Conservation (phyloP, 164 flowering plant genomes). For the Liriodendron chinense region DNA sequence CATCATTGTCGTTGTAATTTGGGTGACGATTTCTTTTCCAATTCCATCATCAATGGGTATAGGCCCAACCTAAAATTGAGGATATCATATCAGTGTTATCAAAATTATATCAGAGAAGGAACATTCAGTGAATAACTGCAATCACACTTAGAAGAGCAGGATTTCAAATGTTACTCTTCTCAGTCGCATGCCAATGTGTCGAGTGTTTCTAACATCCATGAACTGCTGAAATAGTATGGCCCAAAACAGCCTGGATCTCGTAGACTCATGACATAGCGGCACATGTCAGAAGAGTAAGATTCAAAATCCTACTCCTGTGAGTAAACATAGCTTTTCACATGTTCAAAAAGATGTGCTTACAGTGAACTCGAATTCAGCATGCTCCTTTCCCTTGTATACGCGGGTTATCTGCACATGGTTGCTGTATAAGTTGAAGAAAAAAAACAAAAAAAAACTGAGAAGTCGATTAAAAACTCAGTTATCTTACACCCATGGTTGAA, state of each 20-base stretch:
- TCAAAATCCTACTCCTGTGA: neutral
- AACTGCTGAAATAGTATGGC: neutral
- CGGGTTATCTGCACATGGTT: conserved; percentile 62
- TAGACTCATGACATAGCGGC: neutral
- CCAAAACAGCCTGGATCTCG: neutral
- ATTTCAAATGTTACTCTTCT: neutral
- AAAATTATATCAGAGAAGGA: neutral
- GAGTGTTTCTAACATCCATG: neutral
- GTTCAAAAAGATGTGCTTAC: conserved; percentile 28
- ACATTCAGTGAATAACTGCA: neutral
- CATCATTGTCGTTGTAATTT: conserved; percentile 57
- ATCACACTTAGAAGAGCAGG: neutral
- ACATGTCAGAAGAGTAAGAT: neutral
- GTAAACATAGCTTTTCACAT: neutral
- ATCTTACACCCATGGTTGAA: no score
- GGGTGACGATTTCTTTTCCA: conserved; percentile 79
- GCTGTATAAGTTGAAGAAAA: no score
- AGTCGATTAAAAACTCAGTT: no score
- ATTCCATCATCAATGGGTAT: conserved; percentile 64
- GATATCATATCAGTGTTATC: neutral
- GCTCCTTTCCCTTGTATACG: conserved; percentile 61
- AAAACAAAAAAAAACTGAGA: no score
- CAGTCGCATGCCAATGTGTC: neutral
- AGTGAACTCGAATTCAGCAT: conserved; percentile 51
- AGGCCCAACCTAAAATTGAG: conserved; percentile 33